Percentiles rank a stretch among this genome's conserved stretches.
These are phyloP conservation scores for Pseudogymnoascus sp. DNA, from an alignment of 2,329 filamentous ascomycete species.

Conservation along the genomic window DNA sequence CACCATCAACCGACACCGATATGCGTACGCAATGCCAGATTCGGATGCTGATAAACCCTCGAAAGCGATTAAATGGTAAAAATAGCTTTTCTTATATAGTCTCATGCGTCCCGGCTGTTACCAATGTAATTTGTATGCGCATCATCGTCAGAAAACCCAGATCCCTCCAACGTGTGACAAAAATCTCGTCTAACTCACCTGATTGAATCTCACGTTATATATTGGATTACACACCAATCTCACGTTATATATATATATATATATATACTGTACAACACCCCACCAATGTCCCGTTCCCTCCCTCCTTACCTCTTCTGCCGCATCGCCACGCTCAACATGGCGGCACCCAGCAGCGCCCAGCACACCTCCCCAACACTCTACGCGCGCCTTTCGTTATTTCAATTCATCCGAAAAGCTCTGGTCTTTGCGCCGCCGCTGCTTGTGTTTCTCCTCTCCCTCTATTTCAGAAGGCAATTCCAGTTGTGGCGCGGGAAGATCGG, in stretches of 20 bases:
- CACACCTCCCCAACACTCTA: not conserved
- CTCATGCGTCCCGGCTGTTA: not conserved
- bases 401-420: not conserved
- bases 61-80: not conserved
- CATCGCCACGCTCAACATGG: slow-evolving; percentile 1
- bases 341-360: not conserved
- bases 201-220: not conserved
- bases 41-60: not conserved
- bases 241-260: slow-evolving; percentile 1
- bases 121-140: not conserved
- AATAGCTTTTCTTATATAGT: not conserved
- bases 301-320: not conserved
- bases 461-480: slow-evolving; percentile 4
- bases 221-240: not conserved
- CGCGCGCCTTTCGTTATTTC: not conserved
- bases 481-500: not conserved
- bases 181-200: not conserved
- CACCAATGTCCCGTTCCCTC: not conserved
- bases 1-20: not conserved
- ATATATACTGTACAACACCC: not conserved
- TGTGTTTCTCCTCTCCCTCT: slow-evolving; percentile 1
- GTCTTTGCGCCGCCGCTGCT: not conserved
- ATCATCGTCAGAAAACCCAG: not conserved
- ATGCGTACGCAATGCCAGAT: not conserved
- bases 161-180: not conserved